Percentiles rank a stretch among this genome's conserved stretches.
phyloP scores from a whole-genome alignment of 2,329 filamentous ascomycete genomes.

The Tolypocladium ophioglossoides region DNA sequence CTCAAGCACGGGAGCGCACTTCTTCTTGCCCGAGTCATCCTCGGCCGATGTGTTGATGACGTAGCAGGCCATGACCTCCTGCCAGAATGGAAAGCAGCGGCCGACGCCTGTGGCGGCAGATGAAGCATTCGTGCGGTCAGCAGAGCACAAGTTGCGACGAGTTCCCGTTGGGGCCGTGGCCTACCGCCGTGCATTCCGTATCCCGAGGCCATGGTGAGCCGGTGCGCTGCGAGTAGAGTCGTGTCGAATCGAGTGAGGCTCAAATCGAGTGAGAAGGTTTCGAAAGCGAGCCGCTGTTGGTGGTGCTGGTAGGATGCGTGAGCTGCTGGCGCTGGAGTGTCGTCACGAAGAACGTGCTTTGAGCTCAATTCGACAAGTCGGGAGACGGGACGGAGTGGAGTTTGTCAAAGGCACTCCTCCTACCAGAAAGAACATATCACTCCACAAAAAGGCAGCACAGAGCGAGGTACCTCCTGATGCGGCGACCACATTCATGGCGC shows the following conservation, averaged over 20 bases:
- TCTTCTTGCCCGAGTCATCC: slow-evolving; percentile 71
- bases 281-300: background rate
- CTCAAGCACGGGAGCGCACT: slow-evolving; percentile 76
- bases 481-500: background rate
- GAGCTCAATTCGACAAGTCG: background rate
- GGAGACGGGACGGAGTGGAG: background rate
- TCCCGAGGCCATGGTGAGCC: slow-evolving; percentile 61
- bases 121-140: slow-evolving; percentile 1
- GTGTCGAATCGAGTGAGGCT: background rate
- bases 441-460: background rate
- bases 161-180: slow-evolving; percentile 17
- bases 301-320: background rate
- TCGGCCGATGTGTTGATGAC: slow-evolving; percentile 81
- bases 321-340: background rate
- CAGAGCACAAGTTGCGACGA: background rate
- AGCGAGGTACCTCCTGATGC: slow-evolving; percentile 6
- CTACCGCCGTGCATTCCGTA: slow-evolving; percentile 72
- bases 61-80: slow-evolving; percentile 97
- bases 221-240: background rate
- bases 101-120: slow-evolving; percentile 37
- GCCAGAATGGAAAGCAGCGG: slow-evolving; percentile 99
- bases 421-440: background rate
- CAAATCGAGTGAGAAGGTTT: background rate
- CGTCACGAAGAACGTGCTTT: background rate
- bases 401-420: background rate